Evolutionary conservation across 257 asterid genomes (phyloP), one percentile per base, ranked within the genome.

Genomic region (Ilex aquifolium): DNA sequence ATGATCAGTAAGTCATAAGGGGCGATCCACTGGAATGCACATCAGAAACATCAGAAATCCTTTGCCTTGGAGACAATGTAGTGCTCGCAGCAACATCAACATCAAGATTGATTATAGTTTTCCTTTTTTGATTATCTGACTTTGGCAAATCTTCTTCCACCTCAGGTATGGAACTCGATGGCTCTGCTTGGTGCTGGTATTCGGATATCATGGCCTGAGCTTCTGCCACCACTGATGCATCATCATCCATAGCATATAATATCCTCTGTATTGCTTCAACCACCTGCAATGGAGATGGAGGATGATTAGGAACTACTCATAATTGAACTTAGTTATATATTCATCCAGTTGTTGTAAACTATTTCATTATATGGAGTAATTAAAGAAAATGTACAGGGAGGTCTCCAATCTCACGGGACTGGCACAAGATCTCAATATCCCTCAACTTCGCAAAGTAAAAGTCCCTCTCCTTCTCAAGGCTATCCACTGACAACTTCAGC

Each of bases 401-500:
- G 32, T 83, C 83, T 77, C 77, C 96, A 59, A 85, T 74, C 66
- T 75, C 80, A 7, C 96, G 86, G 39, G 74, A 77, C 80, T 91
- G 96, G 81, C 95, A 86, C 48, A 88, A 56, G 71, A 91, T 82
- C 67, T 88, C 98, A 56, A 88, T 74, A 61, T 91, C 98, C 81
- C 98, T 86, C 79, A 91, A 59, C 74, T 88, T 91, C 57, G 86
- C 78, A 63, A 91, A 91, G 85, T 88, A 88, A 74, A 88, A 91
- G 80, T 88, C 98, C 72, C 98, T 83, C 77, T 91, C 98, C 81
- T 85, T 86, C 83, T 91, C 98, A 13, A 88, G 82, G 56, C 92
- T 82, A 70, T 91, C 98, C 30, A 91, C 84, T 2, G 90, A 84
- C 51, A 91, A 67, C 79, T 88, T 91, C 85, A 91, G 48, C 62